Conservation (phyloP, 2,329 filamentous ascomycete species). For the Acrodontium crateriforme region DNA sequence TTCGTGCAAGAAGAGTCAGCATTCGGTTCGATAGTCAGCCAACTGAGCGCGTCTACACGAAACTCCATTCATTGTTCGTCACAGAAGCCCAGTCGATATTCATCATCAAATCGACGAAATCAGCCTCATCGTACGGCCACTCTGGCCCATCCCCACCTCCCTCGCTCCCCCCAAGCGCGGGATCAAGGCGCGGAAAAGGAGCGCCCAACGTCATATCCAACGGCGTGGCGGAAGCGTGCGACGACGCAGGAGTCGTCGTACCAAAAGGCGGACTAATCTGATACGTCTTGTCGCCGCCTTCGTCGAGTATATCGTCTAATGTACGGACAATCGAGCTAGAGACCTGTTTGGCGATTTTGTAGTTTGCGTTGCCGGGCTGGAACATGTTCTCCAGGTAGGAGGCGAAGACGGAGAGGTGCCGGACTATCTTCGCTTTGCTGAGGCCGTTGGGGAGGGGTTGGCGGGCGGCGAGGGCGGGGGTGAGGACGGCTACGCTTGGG, state of each 20-base stretch:
- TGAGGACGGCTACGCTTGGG: too few species aligned
- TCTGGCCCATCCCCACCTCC: too few species aligned
- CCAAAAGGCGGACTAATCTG: neutral
- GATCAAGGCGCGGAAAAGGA: too few species aligned
- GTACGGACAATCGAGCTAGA: constrained; percentile 7
- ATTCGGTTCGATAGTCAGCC: too few species aligned
- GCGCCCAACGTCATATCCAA: neutral
- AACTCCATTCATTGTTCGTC: neutral
- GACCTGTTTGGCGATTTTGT: constrained; percentile 9
- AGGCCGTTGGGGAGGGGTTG: constrained; percentile 5
- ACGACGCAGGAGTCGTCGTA: neutral
- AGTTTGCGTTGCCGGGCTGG: constrained; percentile 8
- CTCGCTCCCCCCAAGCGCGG: too few species aligned
- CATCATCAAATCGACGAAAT: neutral
- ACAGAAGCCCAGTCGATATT: neutral
- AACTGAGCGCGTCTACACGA: neutral
- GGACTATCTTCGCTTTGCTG: constrained; percentile 7
- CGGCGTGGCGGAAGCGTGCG: neutral
- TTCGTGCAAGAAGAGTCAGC: too few species aligned
- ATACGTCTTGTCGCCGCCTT: neutral
- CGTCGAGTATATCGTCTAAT: constrained; percentile 10
- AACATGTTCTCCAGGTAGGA: constrained; percentile 10
- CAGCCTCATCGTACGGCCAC: neutral
- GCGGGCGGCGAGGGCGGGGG: too few species aligned
- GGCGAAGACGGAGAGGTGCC: constrained; percentile 10